These are phyloP conservation scores for Trichothecium sympodiale DNA, from an alignment of 2,329 filamentous ascomycete species.

Conservation along the genomic window DNA sequence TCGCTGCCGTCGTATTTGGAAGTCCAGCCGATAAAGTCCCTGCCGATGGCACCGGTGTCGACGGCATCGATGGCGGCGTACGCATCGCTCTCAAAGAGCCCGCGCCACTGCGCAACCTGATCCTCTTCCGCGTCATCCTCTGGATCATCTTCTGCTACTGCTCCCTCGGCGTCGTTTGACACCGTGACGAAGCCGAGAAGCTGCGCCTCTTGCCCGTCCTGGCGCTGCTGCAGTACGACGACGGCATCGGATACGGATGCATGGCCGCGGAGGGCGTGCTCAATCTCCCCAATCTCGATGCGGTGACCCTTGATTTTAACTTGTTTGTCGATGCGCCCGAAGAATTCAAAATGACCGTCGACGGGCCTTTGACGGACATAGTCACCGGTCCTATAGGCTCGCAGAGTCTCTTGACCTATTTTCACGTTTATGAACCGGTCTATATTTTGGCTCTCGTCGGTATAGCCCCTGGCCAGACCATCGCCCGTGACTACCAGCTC, in stretches of 20 bases:
- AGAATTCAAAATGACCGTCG: constrained; percentile 14
- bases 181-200: constrained; percentile 6
- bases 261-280: constrained; percentile 10
- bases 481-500: constrained; percentile 15
- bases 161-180: background rate
- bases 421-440: constrained; percentile 8
- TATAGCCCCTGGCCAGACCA: constrained; percentile 11
- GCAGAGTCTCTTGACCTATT: constrained; percentile 1
- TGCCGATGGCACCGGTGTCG: constrained; percentile 7
- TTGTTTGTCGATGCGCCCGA: constrained; percentile 16
- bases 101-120: constrained; percentile 3
- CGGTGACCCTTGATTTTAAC: constrained; percentile 19
- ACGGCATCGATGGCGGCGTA: constrained; percentile 4
- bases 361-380: constrained; percentile 10
- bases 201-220: constrained; percentile 2
- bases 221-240: constrained; percentile 6
- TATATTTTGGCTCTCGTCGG: constrained; percentile 2
- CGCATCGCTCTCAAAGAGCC: constrained; percentile 6
- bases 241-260: constrained; percentile 9
- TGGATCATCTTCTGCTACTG: constrained; percentile 6
- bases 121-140: constrained; percentile 8
- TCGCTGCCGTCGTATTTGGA: constrained; percentile 18
- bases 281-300: constrained; percentile 17
- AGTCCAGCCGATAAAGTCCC: constrained; percentile 19
- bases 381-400: constrained; percentile 17